Evolutionary conservation across 2,329 filamentous ascomycete genomes (phyloP).

Genomic region (Fusarium pilosicola): DNA sequence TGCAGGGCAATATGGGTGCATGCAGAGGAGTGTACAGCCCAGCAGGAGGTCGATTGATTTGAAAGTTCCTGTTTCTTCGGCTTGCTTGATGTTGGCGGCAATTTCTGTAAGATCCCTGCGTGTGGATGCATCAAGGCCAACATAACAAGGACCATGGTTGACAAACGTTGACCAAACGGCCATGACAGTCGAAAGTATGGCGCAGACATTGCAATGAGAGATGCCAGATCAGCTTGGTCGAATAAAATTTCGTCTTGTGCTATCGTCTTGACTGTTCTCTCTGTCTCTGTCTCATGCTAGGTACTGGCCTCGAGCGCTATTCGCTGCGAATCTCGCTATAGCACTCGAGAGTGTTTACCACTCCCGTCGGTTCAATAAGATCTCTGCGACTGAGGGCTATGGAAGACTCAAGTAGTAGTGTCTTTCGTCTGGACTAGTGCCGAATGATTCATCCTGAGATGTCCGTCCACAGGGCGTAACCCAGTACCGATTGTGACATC

Average conservation of each 20-base stretch:
- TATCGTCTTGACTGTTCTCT: constrained; percentile 71
- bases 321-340: constrained; percentile 67
- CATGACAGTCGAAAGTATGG: constrained; percentile 44
- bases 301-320: constrained; percentile 71
- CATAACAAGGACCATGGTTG: constrained; percentile 22
- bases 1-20: constrained; percentile 20
- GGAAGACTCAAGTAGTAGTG: constrained; percentile 50
- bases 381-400: constrained; percentile 60
- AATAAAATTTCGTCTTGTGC: constrained; percentile 67
- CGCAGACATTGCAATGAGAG: constrained; percentile 54
- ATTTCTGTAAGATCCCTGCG: constrained; percentile 21
- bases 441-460: constrained; percentile 44
- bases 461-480: constrained; percentile 46
- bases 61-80: constrained; percentile 2
- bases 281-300: constrained; percentile 64
- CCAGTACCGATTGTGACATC: constrained; percentile 40
- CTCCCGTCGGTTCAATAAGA: constrained; percentile 54
- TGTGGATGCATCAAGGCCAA: constrained; percentile 20
- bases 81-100: constrained; percentile 11
- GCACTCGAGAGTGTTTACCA: constrained; percentile 54
- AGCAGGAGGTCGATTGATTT: constrained; percentile 1
- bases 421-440: constrained; percentile 48
- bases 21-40: constrained; percentile 6
- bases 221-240: constrained; percentile 58
- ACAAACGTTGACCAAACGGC: constrained; percentile 38